Evolutionary conservation across 176 grass and related monocot genomes (phyloP), one percentile per base, ranked within the genome.

Genomic region (Microstegium vimineum): DNA sequence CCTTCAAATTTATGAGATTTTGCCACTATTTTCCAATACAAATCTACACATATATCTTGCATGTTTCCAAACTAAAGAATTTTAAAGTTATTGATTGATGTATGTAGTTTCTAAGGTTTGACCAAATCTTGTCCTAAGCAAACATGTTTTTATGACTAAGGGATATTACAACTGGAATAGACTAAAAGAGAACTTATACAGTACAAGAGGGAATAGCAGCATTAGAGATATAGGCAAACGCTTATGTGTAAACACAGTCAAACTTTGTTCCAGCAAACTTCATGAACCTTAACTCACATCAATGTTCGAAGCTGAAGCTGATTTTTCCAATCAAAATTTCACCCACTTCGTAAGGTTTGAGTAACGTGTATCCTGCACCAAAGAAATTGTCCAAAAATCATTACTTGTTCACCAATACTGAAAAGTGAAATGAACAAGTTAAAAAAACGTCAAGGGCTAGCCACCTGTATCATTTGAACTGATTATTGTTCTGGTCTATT

Each of bases 281-380:
- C 41, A 62, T 26, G 32, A 27, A 25, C 16, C 20, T 62, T 75
- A 81, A 62, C 83, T 90, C 54, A 86, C 82, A 47, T 63, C 27
- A 59, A 27, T 9, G 17, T 77, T 66, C 11, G 45, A 72, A 82
- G 43, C 17, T 77, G n/a, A 42, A 77, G 43, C 56, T 66, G 66
- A 86, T 35, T 86, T 85, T 43, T 66, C 27, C 27, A n/a, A 78
- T 46, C 30, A 35, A 56, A 27, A 45, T 30, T 43, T 6, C 41
- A 37, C 64, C 71, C 20, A 86, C 79, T 65, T 76, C 14, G 17
- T 42, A 77, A 20, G 77, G 45, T 22, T 77, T 76, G 65, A 77
- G 41, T 63, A 61, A 63, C 2, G 1, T 72, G 30, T 71, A 4
- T 28, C 78, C 57, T 86, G 87, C 83, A 82, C 30, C 73, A 90